Percentiles rank a stretch among this genome's conserved stretches.
These are phyloP conservation scores for Fraxinus greggii DNA, from an alignment of 305 asterid species.

Conservation along the genomic window DNA sequence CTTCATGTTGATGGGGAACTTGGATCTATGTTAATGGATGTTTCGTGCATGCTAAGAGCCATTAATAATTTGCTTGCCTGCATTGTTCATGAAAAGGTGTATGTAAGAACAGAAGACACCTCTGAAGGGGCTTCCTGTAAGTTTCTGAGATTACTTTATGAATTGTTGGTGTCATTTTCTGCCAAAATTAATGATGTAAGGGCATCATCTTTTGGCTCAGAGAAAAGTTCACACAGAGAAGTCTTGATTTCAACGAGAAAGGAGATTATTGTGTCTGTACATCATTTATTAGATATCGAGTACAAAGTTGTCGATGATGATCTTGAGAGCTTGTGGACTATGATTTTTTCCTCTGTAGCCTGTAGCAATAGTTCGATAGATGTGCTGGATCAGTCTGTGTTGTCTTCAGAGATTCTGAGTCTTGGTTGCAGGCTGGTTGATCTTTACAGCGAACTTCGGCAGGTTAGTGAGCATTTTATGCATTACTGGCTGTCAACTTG, in stretches of 20 bases:
- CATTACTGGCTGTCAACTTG: not conserved
- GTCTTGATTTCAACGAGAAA: constrained; percentile 49
- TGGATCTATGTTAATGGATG: constrained; percentile 35
- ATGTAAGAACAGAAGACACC: constrained; percentile 65
- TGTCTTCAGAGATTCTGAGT: constrained; percentile 50
- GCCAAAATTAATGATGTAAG: constrained; percentile 38
- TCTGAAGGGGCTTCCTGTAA: constrained; percentile 70
- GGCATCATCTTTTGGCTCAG: constrained; percentile 35
- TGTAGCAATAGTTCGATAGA: constrained; percentile 45
- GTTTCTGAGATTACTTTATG: constrained; percentile 65
- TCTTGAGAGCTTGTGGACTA: constrained; percentile 72
- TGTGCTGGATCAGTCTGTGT: constrained; percentile 39
- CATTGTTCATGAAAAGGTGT: constrained; percentile 55
- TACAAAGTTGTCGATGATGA: constrained; percentile 78
- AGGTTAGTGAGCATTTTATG: constrained; percentile 53
- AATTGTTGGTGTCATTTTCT: constrained; percentile 50
- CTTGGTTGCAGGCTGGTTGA: constrained; percentile 72
- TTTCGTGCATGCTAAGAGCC: constrained; percentile 53
- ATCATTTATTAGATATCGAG: constrained; percentile 68
- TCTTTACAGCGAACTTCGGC: constrained; percentile 91
- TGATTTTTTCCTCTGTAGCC: constrained; percentile 55
- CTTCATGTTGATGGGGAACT: constrained; percentile 39
- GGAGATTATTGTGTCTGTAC: constrained; percentile 57
- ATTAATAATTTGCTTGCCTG: constrained; percentile 56
- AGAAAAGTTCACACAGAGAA: constrained; percentile 41